A percentile compares a stretch with the other conserved stretches of the same genome.
These are phyloP conservation scores for Apiospora sp. DNA, from an alignment of 2,329 filamentous ascomycete genomes.

Conservation along the genomic window DNA sequence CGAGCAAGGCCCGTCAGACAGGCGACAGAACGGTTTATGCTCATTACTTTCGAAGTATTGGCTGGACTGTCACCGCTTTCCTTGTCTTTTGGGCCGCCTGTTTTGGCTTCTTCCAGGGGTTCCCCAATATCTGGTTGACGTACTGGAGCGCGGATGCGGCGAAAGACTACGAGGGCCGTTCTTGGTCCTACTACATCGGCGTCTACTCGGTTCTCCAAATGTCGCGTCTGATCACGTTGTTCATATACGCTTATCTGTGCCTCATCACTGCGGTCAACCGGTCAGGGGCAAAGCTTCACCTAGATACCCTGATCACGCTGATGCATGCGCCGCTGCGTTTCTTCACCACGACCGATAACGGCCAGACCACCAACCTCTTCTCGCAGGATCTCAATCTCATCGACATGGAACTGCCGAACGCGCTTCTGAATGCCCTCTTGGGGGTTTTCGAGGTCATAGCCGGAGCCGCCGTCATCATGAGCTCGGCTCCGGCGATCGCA, in stretches of 20 bases:
- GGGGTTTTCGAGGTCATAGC: conserved; percentile 44
- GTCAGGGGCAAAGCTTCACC: conserved; percentile 19
- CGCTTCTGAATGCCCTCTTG: conserved; percentile 42
- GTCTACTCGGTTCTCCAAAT: conserved; percentile 23
- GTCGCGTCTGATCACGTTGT: conserved; percentile 32
- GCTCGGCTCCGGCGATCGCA: conserved; percentile 52
- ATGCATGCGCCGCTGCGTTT: conserved; percentile 50
- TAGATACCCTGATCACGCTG: conserved; percentile 40
- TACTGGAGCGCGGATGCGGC: conserved; percentile 28
- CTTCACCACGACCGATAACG: conserved; percentile 51
- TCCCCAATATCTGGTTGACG: conserved; percentile 26
- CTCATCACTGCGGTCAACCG: conserved; percentile 54
- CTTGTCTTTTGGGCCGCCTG: neutral
- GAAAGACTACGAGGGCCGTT: conserved; percentile 35
- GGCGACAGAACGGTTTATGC: conserved; percentile 36
- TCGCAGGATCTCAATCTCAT: conserved; percentile 54
- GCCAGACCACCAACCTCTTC: conserved; percentile 52
- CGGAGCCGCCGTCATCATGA: conserved; percentile 56
- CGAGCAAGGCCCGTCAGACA: conserved; percentile 29
- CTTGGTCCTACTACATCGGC: conserved; percentile 31
- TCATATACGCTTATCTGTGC: conserved; percentile 49
- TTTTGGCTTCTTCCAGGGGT: conserved; percentile 25
- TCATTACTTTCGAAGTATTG: conserved; percentile 35
- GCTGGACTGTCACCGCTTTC: neutral
- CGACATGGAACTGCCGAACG: conserved; percentile 48